phyloP scores from a whole-genome alignment of 768 basidiomycete genomes.

The Suillus placidus region DNA sequence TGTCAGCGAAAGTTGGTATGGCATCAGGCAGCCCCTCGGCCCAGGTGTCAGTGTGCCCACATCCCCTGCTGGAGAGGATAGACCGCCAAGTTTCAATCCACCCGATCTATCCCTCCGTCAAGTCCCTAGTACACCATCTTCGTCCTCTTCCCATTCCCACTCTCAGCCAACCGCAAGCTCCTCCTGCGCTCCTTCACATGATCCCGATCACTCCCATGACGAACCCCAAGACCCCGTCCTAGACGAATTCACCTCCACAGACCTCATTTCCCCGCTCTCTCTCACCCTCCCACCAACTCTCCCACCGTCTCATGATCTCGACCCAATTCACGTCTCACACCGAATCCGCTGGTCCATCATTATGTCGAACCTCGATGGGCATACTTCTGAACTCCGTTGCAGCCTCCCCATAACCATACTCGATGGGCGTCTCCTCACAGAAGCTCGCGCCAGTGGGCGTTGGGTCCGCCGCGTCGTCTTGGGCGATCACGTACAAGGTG shows the following conservation, averaged over 20 bases:
- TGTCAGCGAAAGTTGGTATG: conserved; percentile 21
- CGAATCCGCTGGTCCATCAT: conserved; percentile 80
- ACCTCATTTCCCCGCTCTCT: conserved; percentile 62
- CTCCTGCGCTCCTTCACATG: background rate
- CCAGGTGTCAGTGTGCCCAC: conserved; percentile 11
- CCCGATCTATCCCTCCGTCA: conserved; percentile 20
- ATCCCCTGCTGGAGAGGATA: conserved; percentile 20
- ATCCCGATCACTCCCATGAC: conserved; percentile 12
- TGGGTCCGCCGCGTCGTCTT: conserved; percentile 75
- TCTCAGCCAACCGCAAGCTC: conserved; percentile 3
- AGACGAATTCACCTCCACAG: conserved; percentile 23
- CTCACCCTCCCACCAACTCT: conserved; percentile 60
- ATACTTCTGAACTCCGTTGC: conserved; percentile 93
- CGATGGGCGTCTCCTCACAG: conserved; percentile 69
- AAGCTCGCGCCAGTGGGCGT: conserved; percentile 74
- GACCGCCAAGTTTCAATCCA: conserved; percentile 20
- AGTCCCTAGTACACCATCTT: conserved; percentile 18
- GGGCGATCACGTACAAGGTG: conserved; percentile 33
- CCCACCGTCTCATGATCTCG: conserved; percentile 73
- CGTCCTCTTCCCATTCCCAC: conserved; percentile 16
- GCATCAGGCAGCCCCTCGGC: conserved; percentile 3
- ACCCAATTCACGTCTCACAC: conserved; percentile 77
- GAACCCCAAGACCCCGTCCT: background rate
- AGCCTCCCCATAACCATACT: conserved; percentile 89
- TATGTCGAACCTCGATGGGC: conserved; percentile 86